Evolutionary conservation across 331 rosid species (phyloP).

Genomic region (Acacia concinna): DNA sequence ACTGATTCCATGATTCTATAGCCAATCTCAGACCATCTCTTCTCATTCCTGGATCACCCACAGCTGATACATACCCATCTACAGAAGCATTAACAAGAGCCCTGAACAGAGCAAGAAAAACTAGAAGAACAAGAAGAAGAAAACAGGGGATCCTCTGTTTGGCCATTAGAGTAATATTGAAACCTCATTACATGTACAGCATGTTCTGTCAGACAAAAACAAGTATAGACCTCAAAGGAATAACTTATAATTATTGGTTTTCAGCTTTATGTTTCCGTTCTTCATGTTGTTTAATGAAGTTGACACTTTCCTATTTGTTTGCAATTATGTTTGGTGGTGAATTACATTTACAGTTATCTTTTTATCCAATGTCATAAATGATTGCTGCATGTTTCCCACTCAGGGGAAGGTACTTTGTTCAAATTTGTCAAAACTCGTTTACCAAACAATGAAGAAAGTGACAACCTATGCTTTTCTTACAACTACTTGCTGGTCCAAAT

Average conservation of each 20-base stretch:
- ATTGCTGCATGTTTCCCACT: not conserved
- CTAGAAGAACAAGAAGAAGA: conserved; percentile 22
- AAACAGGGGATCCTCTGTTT: conserved; percentile 23
- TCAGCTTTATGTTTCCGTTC: not conserved
- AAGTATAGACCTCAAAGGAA: not conserved
- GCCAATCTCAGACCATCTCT: conserved; percentile 44
- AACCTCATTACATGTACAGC: not conserved
- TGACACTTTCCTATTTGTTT: not conserved
- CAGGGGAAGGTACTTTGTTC: not conserved
- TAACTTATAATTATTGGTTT: not conserved
- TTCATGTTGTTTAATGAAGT: not conserved
- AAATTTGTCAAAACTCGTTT: conserved; percentile 23
- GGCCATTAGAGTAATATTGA: conserved; percentile 26
- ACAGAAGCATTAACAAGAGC: conserved; percentile 18
- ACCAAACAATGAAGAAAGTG: conserved; percentile 25
- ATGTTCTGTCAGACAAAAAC: not conserved
- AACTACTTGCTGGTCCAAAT: conserved; percentile 12
- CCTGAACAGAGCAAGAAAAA: conserved; percentile 1
- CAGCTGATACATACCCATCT: conserved; percentile 34
- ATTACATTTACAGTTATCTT: not conserved
- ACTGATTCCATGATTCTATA: conserved; percentile 46
- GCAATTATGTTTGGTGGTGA: not conserved
- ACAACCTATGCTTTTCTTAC: conserved; percentile 12
- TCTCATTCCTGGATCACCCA: conserved; percentile 48
- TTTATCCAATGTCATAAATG: not conserved